Percentiles rank a stretch among this genome's conserved stretches.
Conservation (phyloP, 169 alveolate species). For the Plasmodium billcollinsi region DNA sequence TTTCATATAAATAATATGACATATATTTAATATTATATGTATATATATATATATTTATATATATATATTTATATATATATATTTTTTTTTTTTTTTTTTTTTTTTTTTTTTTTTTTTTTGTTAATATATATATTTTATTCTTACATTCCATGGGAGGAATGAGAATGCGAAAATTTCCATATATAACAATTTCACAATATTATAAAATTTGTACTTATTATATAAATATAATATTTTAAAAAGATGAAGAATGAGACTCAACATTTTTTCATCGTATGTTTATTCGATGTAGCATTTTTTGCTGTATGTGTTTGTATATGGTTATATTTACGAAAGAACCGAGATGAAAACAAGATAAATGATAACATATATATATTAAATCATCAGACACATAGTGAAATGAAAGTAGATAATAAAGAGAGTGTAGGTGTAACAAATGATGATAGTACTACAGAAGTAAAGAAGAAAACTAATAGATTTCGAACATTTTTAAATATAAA, state of each 20-base stretch:
- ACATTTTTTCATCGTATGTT: constrained; percentile 46
- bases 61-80: too few relatives aligned
- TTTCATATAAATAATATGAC: too few relatives aligned
- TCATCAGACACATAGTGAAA: constrained; percentile 18
- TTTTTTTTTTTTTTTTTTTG: too few relatives aligned
- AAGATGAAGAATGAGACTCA: constrained; percentile 60
- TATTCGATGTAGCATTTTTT: constrained; percentile 64
- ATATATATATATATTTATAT: too few relatives aligned
- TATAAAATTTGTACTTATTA: too few relatives aligned
- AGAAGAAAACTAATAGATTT: constrained; percentile 16
- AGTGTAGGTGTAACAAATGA: constrained; percentile 1
- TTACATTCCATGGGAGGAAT: too few relatives aligned
- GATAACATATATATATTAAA: constrained; percentile 59
- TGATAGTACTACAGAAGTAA: constrained; percentile 1
- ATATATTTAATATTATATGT: too few relatives aligned
- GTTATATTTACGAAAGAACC: constrained; percentile 38
- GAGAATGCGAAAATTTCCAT: too few relatives aligned
- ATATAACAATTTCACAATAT: too few relatives aligned
- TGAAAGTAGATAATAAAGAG: constrained; percentile 19
- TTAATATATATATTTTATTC: too few relatives aligned
- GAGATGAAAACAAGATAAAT: constrained; percentile 69
- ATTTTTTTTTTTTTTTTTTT: too few relatives aligned
- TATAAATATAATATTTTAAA: not conserved
- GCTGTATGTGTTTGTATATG: constrained; percentile 68
- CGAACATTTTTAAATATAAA: constrained; percentile 70